Evolutionary conservation across 164 flowering plant species (phyloP), one percentile per base, ranked within the genome.

Genomic region (Hamamelis virginiana): DNA sequence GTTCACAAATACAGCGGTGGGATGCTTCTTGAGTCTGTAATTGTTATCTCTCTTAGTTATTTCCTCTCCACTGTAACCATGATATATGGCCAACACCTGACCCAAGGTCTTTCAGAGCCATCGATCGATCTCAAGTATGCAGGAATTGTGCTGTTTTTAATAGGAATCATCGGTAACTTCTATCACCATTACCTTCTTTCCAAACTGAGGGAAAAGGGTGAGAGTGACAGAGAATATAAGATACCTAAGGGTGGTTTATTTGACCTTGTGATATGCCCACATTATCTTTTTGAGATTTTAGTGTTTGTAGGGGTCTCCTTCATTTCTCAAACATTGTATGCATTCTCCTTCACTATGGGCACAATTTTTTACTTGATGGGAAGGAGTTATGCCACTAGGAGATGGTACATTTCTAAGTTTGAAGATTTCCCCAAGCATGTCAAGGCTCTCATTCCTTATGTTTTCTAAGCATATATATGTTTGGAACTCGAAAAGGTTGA

Each of bases 381-480:
- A 15, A 87, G 94, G 80, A 89, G 97, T 65, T 75, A 80, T 65
- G 82, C 75, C 28, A 91, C 94, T 1, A 78, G 88, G 71, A 84
- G 67, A 52, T 91, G 97, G 97, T 89, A 91, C 68, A 46, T 76
- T 15, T 74, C 90, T 62, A 89, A 87, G 44, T 91, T 91, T 69
- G 86, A 86, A 41, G 65, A 87, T 64, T 89, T 89, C 69, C 90
- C 90, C 3, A 72, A 70, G 46, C 33, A 79, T 65, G 77, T 85
- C 68, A 91, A 86, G 83, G 87, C 86, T 44, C 50, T 91, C 52
- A 69, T 91, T 61, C 97, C 97, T 1, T 87, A 38, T 72, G 72
- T 91, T 48, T 86, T 84, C 71, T 91, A 33, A n/a, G 18, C n/a
- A n/a, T 18, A 16, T n/a, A 6, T 33, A 33, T 6, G 41, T 33